A percentile compares a stretch with the other conserved stretches of the same genome.
phyloP scores from a whole-genome alignment of 495 filamentous ascomycete genomes.

The Penicillium riverlandense region DNA sequence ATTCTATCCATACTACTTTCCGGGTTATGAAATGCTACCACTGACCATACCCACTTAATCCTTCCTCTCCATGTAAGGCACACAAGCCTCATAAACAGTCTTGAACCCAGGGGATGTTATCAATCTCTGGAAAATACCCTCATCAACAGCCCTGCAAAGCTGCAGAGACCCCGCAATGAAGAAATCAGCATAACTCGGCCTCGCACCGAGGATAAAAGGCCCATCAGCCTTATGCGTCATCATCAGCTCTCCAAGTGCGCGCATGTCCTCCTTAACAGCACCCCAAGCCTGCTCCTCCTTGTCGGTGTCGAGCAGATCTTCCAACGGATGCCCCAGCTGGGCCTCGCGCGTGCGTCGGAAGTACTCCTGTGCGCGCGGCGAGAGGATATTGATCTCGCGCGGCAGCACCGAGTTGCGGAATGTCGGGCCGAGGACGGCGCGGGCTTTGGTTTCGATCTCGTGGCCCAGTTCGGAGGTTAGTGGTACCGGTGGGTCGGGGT shows the following conservation, averaged over 20 bases:
- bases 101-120: conserved; percentile 19
- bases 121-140: conserved; percentile 24
- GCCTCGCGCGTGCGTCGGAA: conserved; percentile 34
- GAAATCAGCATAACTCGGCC: conserved; percentile 29
- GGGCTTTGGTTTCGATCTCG: conserved; percentile 24
- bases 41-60: conserved; percentile 4
- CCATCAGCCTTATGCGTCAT: conserved; percentile 25
- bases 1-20: no score
- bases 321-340: conserved; percentile 21
- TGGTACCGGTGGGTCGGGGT: conserved; percentile 24
- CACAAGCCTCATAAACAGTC: conserved; percentile 30
- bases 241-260: conserved; percentile 22
- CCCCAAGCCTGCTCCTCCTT: conserved; percentile 26
- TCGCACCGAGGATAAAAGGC: conserved; percentile 28
- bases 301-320: conserved; percentile 24
- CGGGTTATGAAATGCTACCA: no score
- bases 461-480: conserved; percentile 26
- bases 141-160: conserved; percentile 26
- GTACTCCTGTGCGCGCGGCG: conserved; percentile 29
- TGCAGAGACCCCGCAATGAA: conserved; percentile 30
- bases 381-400: conserved; percentile 30
- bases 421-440: conserved; percentile 14
- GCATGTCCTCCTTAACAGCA: conserved; percentile 12
- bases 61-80: conserved; percentile 29
- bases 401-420: conserved; percentile 23